phyloP scores from a whole-genome alignment of 202 grass and related monocot species.

The Setaria viridis region DNA sequence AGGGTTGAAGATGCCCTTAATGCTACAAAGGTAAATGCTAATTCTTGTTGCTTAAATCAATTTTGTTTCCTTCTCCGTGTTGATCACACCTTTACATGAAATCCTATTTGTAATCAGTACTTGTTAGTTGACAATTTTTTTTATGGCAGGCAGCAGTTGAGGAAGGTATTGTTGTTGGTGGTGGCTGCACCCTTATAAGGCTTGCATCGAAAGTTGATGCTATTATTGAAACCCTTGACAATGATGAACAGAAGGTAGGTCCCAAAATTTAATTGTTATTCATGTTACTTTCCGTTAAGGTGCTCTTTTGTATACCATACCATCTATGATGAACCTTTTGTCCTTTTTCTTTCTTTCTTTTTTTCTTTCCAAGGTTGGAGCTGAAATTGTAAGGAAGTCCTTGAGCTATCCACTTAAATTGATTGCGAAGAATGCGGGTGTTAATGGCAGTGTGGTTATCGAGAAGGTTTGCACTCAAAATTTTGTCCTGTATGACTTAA shows the following conservation, averaged over 20 bases:
- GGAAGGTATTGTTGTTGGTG: constrained; percentile 95
- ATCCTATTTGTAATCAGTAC: background rate
- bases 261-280: background rate
- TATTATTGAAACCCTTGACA: constrained; percentile 81
- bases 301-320: background rate
- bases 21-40: constrained; percentile 79
- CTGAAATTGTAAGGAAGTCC: constrained; percentile 85
- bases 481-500: background rate
- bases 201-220: constrained; percentile 80
- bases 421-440: constrained; percentile 94
- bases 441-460: constrained; percentile 82
- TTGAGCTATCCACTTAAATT: constrained; percentile 91
- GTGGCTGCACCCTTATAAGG: constrained; percentile 84
- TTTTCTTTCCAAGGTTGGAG: constrained; percentile 68
- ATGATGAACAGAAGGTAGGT: constrained; percentile 93
- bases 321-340: background rate
- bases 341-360: background rate
- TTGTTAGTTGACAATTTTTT: constrained; percentile 10
- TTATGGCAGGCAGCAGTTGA: constrained; percentile 78
- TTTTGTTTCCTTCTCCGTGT: background rate
- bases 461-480: constrained; percentile 64
- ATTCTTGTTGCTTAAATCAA: constrained; percentile 3
- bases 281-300: background rate
- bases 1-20: constrained; percentile 95
- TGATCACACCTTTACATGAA: background rate